phyloP scores from a whole-genome alignment of 345 rosid genomes.

The Raphanus raphanistrum region DNA sequence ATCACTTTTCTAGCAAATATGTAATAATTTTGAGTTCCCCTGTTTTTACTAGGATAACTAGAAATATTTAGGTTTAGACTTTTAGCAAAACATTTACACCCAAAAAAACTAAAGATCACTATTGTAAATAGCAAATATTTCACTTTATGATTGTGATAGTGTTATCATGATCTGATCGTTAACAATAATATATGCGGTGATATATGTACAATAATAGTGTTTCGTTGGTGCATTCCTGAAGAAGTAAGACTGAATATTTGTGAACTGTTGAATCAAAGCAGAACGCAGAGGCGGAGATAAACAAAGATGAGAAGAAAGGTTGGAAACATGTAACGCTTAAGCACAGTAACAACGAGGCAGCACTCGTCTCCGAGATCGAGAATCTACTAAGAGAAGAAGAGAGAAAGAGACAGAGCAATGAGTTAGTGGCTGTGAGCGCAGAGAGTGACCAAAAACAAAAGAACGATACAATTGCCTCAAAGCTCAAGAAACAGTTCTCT shows the following conservation, averaged over 20 bases:
- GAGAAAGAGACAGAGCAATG: constrained; percentile 34
- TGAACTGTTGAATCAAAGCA: constrained; percentile 31
- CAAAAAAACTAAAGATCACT: no score
- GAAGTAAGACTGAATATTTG: constrained; percentile 14
- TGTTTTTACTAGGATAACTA: neutral
- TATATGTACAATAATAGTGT: neutral
- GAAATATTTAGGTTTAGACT: neutral
- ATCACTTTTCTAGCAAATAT: neutral
- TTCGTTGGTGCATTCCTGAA: constrained; percentile 8
- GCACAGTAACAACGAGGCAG: constrained; percentile 38
- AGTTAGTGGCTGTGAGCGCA: neutral
- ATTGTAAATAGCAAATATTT: neutral
- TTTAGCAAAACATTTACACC: no score
- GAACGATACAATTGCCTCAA: constrained; percentile 23
- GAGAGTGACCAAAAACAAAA: constrained; percentile 39
- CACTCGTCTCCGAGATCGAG: constrained; percentile 40
- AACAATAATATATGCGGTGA: no score
- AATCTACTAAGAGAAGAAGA: constrained; percentile 38
- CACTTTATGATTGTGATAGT: neutral
- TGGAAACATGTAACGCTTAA: constrained; percentile 43
- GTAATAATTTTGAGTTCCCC: neutral
- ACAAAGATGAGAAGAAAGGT: constrained; percentile 32
- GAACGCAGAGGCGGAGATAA: constrained; percentile 37
- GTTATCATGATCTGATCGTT: constrained; percentile 6
- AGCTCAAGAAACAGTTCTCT: constrained; percentile 42